phyloP scores from a whole-genome alignment of 2,329 filamentous ascomycete genomes.

The Aspergillus fijiensis region DNA sequence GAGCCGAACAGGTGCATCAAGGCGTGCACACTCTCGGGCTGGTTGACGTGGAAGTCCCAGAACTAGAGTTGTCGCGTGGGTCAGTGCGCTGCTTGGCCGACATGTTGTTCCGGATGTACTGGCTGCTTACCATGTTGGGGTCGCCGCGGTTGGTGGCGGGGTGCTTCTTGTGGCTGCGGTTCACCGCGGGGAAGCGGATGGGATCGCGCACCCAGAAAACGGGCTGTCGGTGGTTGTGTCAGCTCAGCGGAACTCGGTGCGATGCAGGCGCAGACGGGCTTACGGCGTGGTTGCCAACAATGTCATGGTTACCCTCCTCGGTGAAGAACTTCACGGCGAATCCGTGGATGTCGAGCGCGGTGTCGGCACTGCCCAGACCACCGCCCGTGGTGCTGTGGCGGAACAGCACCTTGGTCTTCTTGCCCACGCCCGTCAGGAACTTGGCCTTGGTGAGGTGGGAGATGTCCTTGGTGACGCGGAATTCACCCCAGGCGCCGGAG shows the following conservation, averaged over 20 bases:
- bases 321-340: constrained; percentile 9
- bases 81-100: not conserved
- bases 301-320: constrained; percentile 9
- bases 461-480: constrained; percentile 8
- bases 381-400: constrained; percentile 5
- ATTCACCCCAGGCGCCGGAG: constrained; percentile 6
- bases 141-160: constrained; percentile 65
- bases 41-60: constrained; percentile 59
- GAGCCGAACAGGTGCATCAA: constrained; percentile 63
- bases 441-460: constrained; percentile 9
- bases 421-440: constrained; percentile 4
- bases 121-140: constrained; percentile 51
- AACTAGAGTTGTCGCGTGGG: constrained; percentile 41
- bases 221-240: constrained; percentile 24
- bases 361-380: constrained; percentile 3
- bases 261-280: not conserved
- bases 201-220: constrained; percentile 50
- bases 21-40: constrained; percentile 60
- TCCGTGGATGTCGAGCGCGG: constrained; percentile 3
- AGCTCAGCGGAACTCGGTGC: not conserved
- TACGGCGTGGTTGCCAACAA: constrained; percentile 7
- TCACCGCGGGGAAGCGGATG: constrained; percentile 44
- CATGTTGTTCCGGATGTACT: too few relatives aligned
- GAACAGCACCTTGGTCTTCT: constrained; percentile 5
- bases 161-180: constrained; percentile 65